A percentile compares a stretch with the other conserved stretches of the same genome.
phyloP scores from a whole-genome alignment of 139 green algal genomes.

The Coelastrella sp. region DNA sequence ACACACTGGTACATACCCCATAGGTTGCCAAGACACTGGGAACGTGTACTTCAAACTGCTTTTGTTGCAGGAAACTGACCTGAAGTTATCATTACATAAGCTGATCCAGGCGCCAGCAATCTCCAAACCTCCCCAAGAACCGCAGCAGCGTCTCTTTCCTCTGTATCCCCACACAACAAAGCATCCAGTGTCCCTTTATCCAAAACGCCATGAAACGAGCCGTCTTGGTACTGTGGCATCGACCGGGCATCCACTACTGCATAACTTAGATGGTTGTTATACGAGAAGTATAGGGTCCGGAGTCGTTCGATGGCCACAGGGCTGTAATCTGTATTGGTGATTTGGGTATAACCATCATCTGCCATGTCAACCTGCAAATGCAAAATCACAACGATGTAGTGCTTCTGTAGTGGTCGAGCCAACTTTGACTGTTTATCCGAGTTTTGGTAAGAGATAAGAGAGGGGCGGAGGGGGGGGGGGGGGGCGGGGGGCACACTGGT shows the following conservation, averaged over 20 bases:
- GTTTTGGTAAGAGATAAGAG: no score
- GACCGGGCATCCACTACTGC: constrained; percentile 17
- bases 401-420: not conserved
- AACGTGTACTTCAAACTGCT: no score
- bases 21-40: no score
- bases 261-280: not conserved
- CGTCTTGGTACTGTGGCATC: constrained; percentile 20
- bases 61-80: not conserved
- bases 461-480: no score
- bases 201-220: constrained; percentile 11
- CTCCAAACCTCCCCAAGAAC: constrained; percentile 56
- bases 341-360: constrained; percentile 28
- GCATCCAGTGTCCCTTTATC: constrained; percentile 49
- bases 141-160: constrained; percentile 19
- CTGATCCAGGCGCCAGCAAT: constrained; percentile 54
- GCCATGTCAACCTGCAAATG: constrained; percentile 36
- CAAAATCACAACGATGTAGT: not conserved
- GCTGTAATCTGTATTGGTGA: constrained; percentile 42
- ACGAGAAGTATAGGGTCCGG: not conserved
- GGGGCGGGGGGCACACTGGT: no score
- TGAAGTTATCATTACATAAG: constrained; percentile 61
- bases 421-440: not conserved
- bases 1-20: no score
- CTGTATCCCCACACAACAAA: constrained; percentile 48
- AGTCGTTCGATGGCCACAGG: constrained; percentile 40